Conservation (phyloP, 2,329 filamentous ascomycete genomes). For the Cryphonectria nitschkei region DNA sequence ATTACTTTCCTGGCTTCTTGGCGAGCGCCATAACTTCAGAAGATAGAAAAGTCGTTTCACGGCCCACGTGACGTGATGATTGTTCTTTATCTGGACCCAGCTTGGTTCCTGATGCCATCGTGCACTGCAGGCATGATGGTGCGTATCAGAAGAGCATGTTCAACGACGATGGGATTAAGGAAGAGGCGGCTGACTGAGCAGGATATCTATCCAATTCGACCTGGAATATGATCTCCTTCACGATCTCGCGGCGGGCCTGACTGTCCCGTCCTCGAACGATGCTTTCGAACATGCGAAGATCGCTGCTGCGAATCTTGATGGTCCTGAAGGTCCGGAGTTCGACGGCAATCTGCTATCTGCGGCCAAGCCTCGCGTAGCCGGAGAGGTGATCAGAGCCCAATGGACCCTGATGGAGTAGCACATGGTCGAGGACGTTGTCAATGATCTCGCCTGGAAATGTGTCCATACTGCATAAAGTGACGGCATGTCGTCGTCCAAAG, state of each 20-base stretch:
- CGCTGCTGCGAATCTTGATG: background rate
- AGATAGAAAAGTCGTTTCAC: background rate
- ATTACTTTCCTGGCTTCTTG: background rate
- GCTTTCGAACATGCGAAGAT: background rate
- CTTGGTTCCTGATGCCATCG: background rate
- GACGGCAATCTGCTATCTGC: slow-evolving; percentile 1
- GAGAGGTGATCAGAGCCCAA: background rate
- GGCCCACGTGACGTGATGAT: background rate
- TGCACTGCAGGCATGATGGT: background rate
- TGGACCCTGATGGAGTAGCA: background rate
- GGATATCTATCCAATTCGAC: background rate
- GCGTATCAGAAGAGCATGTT: background rate
- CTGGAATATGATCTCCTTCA: background rate
- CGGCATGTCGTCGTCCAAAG: background rate
- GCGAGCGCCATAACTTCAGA: background rate
- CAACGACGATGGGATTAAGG: background rate
- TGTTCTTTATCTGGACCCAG: background rate
- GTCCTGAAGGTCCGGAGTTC: background rate
- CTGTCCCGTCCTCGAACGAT: background rate
- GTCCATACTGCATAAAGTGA: background rate
- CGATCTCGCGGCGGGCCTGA: background rate
- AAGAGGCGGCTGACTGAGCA: background rate
- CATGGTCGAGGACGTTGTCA: background rate
- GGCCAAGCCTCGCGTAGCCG: background rate
- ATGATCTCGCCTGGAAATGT: background rate